Evolutionary conservation across 176 grass and related monocot genomes (phyloP), one percentile per base, ranked within the genome.

Genomic region (Bolboschoenus planiculmis): DNA sequence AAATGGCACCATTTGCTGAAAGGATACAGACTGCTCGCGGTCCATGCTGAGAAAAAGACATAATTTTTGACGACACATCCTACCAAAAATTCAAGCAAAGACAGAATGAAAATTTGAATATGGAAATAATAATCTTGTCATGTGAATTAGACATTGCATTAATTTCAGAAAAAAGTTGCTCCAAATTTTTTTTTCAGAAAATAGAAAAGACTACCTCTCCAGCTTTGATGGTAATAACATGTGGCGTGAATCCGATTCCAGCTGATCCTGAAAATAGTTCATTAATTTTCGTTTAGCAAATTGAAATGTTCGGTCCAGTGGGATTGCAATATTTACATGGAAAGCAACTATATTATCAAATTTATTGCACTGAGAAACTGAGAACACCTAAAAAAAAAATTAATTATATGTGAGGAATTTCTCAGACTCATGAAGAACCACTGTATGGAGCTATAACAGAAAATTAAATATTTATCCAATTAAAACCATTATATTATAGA

Each of bases 1-100:
- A 96, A 84, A 99, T 96, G 78, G 93, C 85, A 64, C 97, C 97
- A 85, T 99, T 99, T 85, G 97, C 97, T 61, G 97, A 96, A 65
- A 99, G 91, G 88, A 99, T 89, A 58, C 97, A 99, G 79, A 99
- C 77, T 65, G 91, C 87, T 14, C 92, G 89, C 0, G 88, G 85
- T 57, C 97, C 97, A 67, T 99, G 74, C 51, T 93, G 97, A 86
- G 90, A 91, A 91, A 99, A 99, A 55, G 97, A 91, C 91, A 99
- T 93, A 36, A 96, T 96, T 71, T 99, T 99, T 30, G 86, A 85
- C 7, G 91, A 96, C 23, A 99, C 91, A 55, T 99, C 97, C 97
- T 99, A 88, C 85, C 88, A 88, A 84, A 65, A 26, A 58, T 40
- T 62, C 36, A 88, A 84, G 47, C 29, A 81, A 33, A 55, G 8